These are phyloP conservation scores for Ramichloridium luteum DNA, from an alignment of 2,329 filamentous ascomycete genomes.

Conservation along the genomic window DNA sequence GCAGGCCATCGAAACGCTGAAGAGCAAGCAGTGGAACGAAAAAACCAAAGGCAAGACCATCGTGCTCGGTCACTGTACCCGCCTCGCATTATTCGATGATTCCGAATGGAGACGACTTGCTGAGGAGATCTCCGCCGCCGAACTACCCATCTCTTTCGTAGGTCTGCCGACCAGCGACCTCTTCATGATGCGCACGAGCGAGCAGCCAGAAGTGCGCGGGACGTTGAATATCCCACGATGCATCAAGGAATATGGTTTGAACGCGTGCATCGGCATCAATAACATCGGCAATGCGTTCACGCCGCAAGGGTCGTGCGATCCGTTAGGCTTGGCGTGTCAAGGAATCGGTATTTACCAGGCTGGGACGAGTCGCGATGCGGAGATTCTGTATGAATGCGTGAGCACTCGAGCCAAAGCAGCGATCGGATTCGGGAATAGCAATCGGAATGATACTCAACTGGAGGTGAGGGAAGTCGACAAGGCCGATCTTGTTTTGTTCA, in stretches of 20 bases:
- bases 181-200: constrained; percentile 52
- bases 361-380: constrained; percentile 47
- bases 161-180: constrained; percentile 59
- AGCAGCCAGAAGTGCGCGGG: constrained; percentile 33
- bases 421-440: constrained; percentile 19
- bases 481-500: constrained; percentile 34
- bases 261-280: constrained; percentile 53
- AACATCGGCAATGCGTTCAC: constrained; percentile 68
- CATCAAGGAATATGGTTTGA: constrained; percentile 45
- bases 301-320: constrained; percentile 55
- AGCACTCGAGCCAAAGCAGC: constrained; percentile 21
- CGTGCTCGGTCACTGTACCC: constrained; percentile 56
- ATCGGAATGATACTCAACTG: constrained; percentile 16
- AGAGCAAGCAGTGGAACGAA: constrained; percentile 38
- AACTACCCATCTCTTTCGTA: constrained; percentile 52
- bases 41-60: constrained; percentile 36
- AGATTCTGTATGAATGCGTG: constrained; percentile 43
- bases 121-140: constrained; percentile 32
- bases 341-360: constrained; percentile 57
- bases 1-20: constrained; percentile 41
- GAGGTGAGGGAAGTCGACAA: constrained; percentile 25
- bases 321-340: constrained; percentile 48
- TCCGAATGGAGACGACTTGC: constrained; percentile 41
- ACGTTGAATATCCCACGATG: constrained; percentile 51
- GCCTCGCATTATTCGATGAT: constrained; percentile 44